phyloP scores from a whole-genome alignment of 768 basidiomycete species.

The Auriscalpium microsporum region DNA sequence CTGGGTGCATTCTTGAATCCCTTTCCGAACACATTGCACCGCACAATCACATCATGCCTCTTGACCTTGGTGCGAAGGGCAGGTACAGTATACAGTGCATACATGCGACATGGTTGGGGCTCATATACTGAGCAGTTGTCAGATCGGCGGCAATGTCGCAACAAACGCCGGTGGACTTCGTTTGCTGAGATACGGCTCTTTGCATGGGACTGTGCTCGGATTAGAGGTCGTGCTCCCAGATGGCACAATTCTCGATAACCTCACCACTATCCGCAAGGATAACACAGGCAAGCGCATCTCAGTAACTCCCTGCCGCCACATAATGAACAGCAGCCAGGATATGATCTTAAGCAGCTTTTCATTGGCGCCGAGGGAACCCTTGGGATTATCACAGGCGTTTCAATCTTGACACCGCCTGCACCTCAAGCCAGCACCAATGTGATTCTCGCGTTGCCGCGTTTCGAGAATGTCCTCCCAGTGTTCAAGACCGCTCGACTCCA shows the following conservation, averaged over 20 bases:
- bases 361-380: constrained; percentile 97
- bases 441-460: constrained; percentile 81
- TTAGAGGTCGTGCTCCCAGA: constrained; percentile 94
- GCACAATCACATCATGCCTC: constrained; percentile 90
- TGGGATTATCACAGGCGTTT: constrained; percentile 90
- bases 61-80: constrained; percentile 93
- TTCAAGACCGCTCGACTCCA: constrained; percentile 74
- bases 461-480: constrained; percentile 78
- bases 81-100: constrained; percentile 40
- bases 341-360: constrained; percentile 97
- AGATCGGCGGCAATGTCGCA: constrained; percentile 94
- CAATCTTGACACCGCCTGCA: constrained; percentile 82
- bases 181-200: constrained; percentile 85
- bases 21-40: constrained; percentile 81
- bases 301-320: neutral
- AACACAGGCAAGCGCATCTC: constrained; percentile 67
- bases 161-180: constrained; percentile 98
- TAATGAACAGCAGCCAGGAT: constrained; percentile 38
- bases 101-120: neutral
- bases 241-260: constrained; percentile 81
- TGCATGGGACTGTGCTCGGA: constrained; percentile 92
- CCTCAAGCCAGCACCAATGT: constrained; percentile 84
- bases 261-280: constrained; percentile 90
- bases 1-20: constrained; percentile 87
- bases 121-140: constrained; percentile 51